Base-by-base conservation (phyloP, 140 eudicot genomes). In the Senecio squalidus region DNA sequence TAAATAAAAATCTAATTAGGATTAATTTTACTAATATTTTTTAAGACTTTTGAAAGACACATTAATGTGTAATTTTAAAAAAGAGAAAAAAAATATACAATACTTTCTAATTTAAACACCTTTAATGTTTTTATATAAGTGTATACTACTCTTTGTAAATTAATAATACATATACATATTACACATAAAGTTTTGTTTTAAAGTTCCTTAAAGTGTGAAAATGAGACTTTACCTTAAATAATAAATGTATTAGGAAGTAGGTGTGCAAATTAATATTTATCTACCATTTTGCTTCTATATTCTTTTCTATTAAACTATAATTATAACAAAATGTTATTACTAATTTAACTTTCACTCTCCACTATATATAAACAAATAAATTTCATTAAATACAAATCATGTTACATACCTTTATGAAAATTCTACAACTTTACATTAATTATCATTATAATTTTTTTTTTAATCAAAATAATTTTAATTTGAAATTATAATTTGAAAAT, bases 221-320 rank as follows among this genome's bases (percentile, higher is more conserved):
- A 6, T 10, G 18, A 21, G 23, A 33, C 16, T 55, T 55, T 60
- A 46, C 59, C 55, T 43, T 26, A 31, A 41, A 53, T 22, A 53
- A 36, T 55, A 55, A 34, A 41, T 60, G 61, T 61, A 43, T 56
- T 53, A 56, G 15, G 26, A 6, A 41, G 82, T 77, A 67, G 74
- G 53, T 74, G 66, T n/a, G 21, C 79, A 52, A 51, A 54, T 74
- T 41, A 67, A 67, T 59, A 24, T 51, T 20, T 54, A 51, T 52
- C 74, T 1, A 74, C 41, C 64, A 54, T 72, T 56, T 55, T 64
- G 39, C 67, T 26, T 44, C 39, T 21, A 18, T 20, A 6, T 54
- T 14, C 50, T 9, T 56, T 47, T 22, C 40, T 14, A 52, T 62
- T 40, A 41, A 52, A 17, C 43, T 38, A 29, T 40, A 45, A 48